A percentile compares a stretch with the other conserved stretches of the same genome.
These are phyloP conservation scores for sunflower (Helianthus annuus) DNA, from an alignment of 129 eudicot species.

Conservation along the genomic window DNA sequence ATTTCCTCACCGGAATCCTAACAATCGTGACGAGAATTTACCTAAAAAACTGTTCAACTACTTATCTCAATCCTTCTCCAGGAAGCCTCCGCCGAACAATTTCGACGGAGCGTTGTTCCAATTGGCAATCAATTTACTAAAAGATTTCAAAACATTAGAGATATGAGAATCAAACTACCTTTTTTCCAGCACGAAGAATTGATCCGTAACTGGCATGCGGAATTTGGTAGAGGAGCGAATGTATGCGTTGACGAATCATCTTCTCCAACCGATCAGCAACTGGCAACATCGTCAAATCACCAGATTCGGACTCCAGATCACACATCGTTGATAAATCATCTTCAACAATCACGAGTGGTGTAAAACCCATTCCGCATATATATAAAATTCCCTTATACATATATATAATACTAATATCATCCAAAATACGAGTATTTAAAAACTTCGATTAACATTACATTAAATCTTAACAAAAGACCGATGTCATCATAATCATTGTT, in stretches of 20 bases:
- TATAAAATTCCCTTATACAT: too few species aligned
- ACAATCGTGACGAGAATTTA: neutral
- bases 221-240: conserved; percentile 14
- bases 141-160: conserved; percentile 2
- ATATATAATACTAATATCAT: too few species aligned
- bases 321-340: conserved; percentile 10
- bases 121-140: conserved; percentile 19
- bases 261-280: conserved; percentile 8
- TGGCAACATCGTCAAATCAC: conserved; percentile 4
- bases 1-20: conserved; percentile 23
- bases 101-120: conserved; percentile 30
- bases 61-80: conserved; percentile 18
- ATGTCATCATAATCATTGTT: too few species aligned
- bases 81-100: conserved; percentile 15
- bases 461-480: too few species aligned
- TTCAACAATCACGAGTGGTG: conserved; percentile 22
- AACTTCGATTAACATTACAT: too few species aligned
- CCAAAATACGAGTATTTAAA: too few species aligned
- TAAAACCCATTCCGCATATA: neutral
- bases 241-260: conserved; percentile 17
- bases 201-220: conserved; percentile 30
- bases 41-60: conserved; percentile 26
- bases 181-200: conserved; percentile 25
- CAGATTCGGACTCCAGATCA: neutral
- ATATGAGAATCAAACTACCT: conserved; percentile 23